Evolutionary conservation across 2,329 filamentous ascomycete genomes (phyloP), one percentile per base, ranked within the genome.

Genomic region (Tolypocladium sp.): DNA sequence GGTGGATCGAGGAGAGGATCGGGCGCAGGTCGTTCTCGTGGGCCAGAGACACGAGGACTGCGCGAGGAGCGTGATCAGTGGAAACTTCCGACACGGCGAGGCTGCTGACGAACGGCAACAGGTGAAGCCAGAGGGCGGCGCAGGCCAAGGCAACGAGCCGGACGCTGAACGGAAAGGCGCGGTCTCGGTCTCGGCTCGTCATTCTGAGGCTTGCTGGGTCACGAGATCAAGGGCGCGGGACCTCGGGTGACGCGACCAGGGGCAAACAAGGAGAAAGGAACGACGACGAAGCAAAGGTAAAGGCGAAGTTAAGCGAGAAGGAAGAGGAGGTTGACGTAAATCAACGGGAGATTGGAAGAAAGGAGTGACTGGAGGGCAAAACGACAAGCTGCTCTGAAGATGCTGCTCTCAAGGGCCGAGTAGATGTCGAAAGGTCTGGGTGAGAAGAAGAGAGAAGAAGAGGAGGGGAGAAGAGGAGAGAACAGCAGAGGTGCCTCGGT

Each of bases 1-100:
- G 88, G 37, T 74, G 74, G 78, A 95, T 70, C 22, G 71, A 71
- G 27, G 64, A 68, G 51, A 74, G 63, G 33, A 73, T 62, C 40
- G 64, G 65, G 15, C 65, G 57, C 27, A 73, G 64, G 54, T 74
- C 72, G 35, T 65, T 37, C 53, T 74, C 70, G 52, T 70, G 57
- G 25, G 67, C 66, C 12, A 74, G 61, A 13, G 70, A 65, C 10
- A 74, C 68, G 54, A 74, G 61, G 27, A 70, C 70, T 60, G 71
- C 72, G 55, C 67, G 66, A 41, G 67, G 65, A 41, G 65, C 57
- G 13, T 56, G 61, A 66, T 69, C 70, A 60, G 60, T 22, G 38
- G 60, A 46, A 56, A 52, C 52, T 10, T 62, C 56, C 38, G 63
- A 55, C 37, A 60, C 61, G 52, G 57, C 61, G 27, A 63, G 60